Evolutionary conservation across 768 basidiomycete species (phyloP).

Genomic region (Mycena vitilis): DNA sequence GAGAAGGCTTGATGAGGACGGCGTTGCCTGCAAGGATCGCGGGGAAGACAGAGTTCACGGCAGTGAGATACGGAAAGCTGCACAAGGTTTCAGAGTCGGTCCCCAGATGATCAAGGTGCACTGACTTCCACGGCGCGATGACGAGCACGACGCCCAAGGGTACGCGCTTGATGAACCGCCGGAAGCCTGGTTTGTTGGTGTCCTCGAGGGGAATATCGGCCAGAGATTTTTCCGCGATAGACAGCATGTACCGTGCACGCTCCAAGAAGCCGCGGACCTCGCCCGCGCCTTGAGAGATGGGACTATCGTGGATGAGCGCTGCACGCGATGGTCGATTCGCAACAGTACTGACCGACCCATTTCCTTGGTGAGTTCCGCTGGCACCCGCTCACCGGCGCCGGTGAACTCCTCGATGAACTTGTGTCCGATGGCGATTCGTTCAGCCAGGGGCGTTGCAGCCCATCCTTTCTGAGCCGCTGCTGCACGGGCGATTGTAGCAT

Average conservation of each 20-base stretch:
- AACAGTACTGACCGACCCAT: slow-evolving; percentile 83
- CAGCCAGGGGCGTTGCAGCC: slow-evolving; percentile 75
- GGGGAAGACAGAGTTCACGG: slow-evolving; percentile 93
- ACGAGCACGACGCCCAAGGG: slow-evolving; percentile 91
- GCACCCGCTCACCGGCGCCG: slow-evolving; percentile 67
- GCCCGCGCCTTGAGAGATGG: slow-evolving; percentile 79
- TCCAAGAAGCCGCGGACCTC: slow-evolving; percentile 87
- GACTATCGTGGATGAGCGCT: slow-evolving; percentile 56
- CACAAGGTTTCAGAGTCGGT: neutral
- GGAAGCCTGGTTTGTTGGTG: slow-evolving; percentile 87
- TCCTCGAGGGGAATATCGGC: slow-evolving; percentile 79
- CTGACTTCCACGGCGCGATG: slow-evolving; percentile 94
- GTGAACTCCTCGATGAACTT: slow-evolving; percentile 64
- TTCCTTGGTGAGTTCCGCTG: slow-evolving; percentile 83
- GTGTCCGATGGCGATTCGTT: slow-evolving; percentile 75
- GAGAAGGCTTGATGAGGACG: slow-evolving; percentile 94
- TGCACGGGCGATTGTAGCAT: slow-evolving; percentile 66
- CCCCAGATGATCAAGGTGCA: slow-evolving; percentile 26
- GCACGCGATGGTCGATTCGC: neutral
- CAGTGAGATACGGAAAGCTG: slow-evolving; percentile 90
- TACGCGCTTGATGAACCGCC: slow-evolving; percentile 82
- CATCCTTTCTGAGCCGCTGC: slow-evolving; percentile 80
- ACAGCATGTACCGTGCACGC: slow-evolving; percentile 86
- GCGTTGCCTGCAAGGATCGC: slow-evolving; percentile 92
- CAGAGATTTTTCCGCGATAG: slow-evolving; percentile 81